Conservation (phyloP, 1,139 yeast species). For the Yamadazyma friedrichii region DNA sequence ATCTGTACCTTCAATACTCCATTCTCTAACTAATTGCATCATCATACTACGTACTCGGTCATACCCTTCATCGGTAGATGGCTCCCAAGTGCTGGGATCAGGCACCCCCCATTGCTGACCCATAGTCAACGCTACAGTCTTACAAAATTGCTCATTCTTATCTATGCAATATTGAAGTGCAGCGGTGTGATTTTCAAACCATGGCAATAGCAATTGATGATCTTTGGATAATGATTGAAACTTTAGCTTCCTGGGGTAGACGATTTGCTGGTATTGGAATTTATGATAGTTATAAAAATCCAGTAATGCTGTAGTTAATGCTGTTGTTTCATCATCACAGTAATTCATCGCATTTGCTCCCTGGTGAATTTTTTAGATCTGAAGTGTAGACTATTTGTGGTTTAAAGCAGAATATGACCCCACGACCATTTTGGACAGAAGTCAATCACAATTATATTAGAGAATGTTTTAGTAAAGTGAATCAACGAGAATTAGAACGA, state of each 20-base stretch:
- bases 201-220: slow-evolving; percentile 48
- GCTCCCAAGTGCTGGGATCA: slow-evolving; percentile 45
- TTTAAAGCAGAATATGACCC: background rate
- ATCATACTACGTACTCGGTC: slow-evolving; percentile 64
- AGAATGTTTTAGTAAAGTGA: slow-evolving; percentile 10
- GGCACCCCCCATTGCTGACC: slow-evolving; percentile 56
- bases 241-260: slow-evolving; percentile 35
- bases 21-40: slow-evolving; percentile 69
- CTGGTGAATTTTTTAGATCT: slow-evolving; percentile 15
- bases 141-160: slow-evolving; percentile 49
- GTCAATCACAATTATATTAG: background rate
- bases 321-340: slow-evolving; percentile 33
- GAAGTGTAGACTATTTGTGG: background rate
- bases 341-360: background rate
- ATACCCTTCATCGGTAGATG: slow-evolving; percentile 43
- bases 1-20: slow-evolving; percentile 60
- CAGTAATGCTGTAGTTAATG: slow-evolving; percentile 39
- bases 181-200: slow-evolving; percentile 50
- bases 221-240: slow-evolving; percentile 29
- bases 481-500: slow-evolving; percentile 9
- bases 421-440: slow-evolving; percentile 12
- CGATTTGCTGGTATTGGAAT: slow-evolving; percentile 35
- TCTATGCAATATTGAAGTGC: slow-evolving; percentile 46
- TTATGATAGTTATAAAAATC: slow-evolving; percentile 34
- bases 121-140: slow-evolving; percentile 44